These are phyloP conservation scores for Trypanosoma caninum DNA, from an alignment of 208 protist species.

Conservation along the genomic window DNA sequence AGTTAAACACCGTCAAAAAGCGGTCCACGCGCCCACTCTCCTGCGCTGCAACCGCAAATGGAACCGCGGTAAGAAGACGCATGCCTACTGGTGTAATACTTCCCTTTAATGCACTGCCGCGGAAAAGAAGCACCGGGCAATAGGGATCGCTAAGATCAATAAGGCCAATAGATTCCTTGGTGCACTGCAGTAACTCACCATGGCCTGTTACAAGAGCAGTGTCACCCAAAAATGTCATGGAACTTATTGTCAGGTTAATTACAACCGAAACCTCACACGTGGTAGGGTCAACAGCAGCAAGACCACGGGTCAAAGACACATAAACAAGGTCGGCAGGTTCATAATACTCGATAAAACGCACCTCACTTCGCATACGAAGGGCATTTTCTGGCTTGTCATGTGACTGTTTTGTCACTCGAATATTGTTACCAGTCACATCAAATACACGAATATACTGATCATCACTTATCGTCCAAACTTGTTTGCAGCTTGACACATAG, in stretches of 20 bases:
- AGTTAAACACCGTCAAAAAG: conserved; percentile 70
- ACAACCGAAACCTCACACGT: conserved; percentile 40
- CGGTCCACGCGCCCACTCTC: conserved; percentile 34
- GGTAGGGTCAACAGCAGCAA: conserved; percentile 52
- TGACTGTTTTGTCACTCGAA: conserved; percentile 28
- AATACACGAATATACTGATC: conserved; percentile 82
- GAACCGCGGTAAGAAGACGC: conserved; percentile 48
- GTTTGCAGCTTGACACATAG: conserved; percentile 46
- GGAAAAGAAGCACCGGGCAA: conserved; percentile 53
- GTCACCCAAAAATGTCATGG: conserved; percentile 64
- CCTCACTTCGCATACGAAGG: conserved; percentile 61
- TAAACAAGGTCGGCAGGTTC: conserved; percentile 55
- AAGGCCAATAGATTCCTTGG: conserved; percentile 52
- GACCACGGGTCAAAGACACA: conserved; percentile 50
- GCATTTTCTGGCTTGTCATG: conserved; percentile 59
- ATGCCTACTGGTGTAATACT: conserved; percentile 45
- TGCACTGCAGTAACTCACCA: conserved; percentile 38
- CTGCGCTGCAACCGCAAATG: conserved; percentile 62
- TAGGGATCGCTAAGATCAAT: conserved; percentile 61
- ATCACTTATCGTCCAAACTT: conserved; percentile 78
- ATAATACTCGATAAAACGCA: conserved; percentile 69
- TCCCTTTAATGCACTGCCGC: conserved; percentile 32
- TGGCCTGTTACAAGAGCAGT: conserved; percentile 70
- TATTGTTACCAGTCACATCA: conserved; percentile 72
- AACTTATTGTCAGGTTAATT: conserved; percentile 47